Percentiles rank a stretch among this genome's conserved stretches.
phyloP scores from a whole-genome alignment of 805 yeast genomes.

The Helenozyma baotianmanensis region DNA sequence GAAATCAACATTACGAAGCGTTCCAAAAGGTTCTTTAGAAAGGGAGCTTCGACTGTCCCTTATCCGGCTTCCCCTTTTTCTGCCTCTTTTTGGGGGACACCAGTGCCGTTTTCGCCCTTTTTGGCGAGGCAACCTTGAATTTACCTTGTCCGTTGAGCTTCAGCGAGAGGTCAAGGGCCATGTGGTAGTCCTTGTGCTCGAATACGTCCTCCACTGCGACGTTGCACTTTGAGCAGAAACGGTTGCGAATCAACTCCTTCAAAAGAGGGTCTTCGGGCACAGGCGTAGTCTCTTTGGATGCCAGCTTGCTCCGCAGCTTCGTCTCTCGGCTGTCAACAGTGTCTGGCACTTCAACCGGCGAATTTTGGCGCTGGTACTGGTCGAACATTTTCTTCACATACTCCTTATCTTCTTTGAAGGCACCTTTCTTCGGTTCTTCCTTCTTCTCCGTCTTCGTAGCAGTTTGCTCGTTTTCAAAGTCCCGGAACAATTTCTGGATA shows the following conservation, averaged over 20 bases:
- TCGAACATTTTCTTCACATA: conserved; percentile 25
- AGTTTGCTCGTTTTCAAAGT: conserved; percentile 15
- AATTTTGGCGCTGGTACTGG: conserved; percentile 9
- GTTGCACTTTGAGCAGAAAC: conserved; percentile 27
- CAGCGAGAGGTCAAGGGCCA: conserved; percentile 47
- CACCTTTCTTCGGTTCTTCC: conserved; percentile 4
- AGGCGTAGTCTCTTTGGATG: background rate
- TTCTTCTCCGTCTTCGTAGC: background rate
- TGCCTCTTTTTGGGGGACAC: background rate
- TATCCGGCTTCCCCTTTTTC: no score
- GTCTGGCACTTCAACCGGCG: background rate
- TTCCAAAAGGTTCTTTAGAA: no score
- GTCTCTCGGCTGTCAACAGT: no score
- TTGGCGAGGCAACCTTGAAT: background rate
- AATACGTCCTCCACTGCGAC: conserved; percentile 23
- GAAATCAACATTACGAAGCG: no score
- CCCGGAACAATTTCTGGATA: conserved; percentile 15
- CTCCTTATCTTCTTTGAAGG: conserved; percentile 19
- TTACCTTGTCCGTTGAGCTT: conserved; percentile 24
- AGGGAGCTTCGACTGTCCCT: background rate
- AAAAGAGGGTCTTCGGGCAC: conserved; percentile 10
- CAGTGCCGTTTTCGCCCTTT: background rate
- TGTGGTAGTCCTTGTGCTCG: conserved; percentile 55
- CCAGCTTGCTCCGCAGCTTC: background rate
- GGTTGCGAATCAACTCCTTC: conserved; percentile 14